A percentile compares a stretch with the other conserved stretches of the same genome.
Conservation (phyloP, 2,329 filamentous ascomycete species). For the Parastagonospora avenae region DNA sequence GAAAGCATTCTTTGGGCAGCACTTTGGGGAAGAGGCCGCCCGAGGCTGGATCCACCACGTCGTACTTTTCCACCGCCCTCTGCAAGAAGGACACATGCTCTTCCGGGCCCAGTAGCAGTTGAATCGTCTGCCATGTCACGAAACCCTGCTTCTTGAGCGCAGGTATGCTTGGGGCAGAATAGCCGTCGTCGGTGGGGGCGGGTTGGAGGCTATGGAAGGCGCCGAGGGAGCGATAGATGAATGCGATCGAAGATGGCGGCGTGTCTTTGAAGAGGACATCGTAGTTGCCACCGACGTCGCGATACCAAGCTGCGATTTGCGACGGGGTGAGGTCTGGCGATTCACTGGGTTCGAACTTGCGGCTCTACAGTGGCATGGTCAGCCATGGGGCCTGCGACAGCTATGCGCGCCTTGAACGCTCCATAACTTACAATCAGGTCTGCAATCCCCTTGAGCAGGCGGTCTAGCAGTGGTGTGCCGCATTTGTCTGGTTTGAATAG, state of each 20-base stretch:
- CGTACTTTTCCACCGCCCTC: conserved; percentile 77
- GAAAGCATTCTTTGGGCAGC: conserved; percentile 72
- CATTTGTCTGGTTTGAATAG: conserved; percentile 58
- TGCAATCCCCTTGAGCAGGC: conserved; percentile 53
- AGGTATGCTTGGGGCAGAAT: conserved; percentile 76
- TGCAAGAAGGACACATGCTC: conserved; percentile 86
- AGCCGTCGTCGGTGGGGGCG: conserved; percentile 66
- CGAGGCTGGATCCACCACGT: conserved; percentile 73
- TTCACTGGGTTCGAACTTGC: conserved; percentile 51
- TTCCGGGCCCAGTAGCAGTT: conserved; percentile 83
- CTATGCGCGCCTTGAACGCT: neutral
- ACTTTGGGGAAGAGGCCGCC: conserved; percentile 62
- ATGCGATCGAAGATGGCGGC: conserved; percentile 76
- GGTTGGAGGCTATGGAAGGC: conserved; percentile 88
- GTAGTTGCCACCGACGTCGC: conserved; percentile 53
- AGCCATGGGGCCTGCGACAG: neutral
- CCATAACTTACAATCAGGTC: conserved; percentile 50
- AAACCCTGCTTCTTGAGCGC: conserved; percentile 84
- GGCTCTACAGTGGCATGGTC: conserved; percentile 40
- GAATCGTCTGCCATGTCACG: conserved; percentile 90
- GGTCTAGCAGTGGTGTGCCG: conserved; percentile 54
- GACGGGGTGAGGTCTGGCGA: conserved; percentile 54
- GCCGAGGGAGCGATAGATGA: conserved; percentile 89
- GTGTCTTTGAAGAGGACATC: conserved; percentile 76
- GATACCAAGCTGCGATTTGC: conserved; percentile 58